Evolutionary conservation across 2,329 filamentous ascomycete species (phyloP).

Genomic region (Fusarium neocosmosporiellum): DNA sequence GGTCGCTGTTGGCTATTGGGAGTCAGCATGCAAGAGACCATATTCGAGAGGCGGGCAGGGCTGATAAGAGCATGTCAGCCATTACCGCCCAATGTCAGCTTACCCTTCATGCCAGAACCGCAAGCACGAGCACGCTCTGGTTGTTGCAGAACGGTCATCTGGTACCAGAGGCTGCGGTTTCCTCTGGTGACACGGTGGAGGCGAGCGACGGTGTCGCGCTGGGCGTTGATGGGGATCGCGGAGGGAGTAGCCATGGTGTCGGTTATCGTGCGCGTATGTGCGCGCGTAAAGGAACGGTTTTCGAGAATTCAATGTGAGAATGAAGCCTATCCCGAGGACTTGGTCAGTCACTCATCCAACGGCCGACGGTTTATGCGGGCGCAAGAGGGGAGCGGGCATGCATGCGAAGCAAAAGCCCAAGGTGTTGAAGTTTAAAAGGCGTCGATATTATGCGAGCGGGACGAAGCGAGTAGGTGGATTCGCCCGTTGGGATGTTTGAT

Average conservation of each 20-base stretch:
- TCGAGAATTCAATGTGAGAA: slow-evolving; percentile 9
- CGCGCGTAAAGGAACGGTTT: slow-evolving; percentile 21
- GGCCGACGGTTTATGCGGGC: slow-evolving; percentile 9
- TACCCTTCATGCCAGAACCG: slow-evolving; percentile 95
- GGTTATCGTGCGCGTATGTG: slow-evolving; percentile 18
- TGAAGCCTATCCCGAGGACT: slow-evolving; percentile 19
- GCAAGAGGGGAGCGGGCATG: slow-evolving; percentile 4
- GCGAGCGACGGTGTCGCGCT: slow-evolving; percentile 58
- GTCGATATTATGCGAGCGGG: slow-evolving; percentile 1
- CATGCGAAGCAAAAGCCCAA: slow-evolving; percentile 17
- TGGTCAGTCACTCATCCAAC: slow-evolving; percentile 21
- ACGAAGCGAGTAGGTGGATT: slow-evolving; percentile 8
- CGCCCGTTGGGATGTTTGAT: slow-evolving; percentile 12
- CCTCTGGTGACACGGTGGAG: slow-evolving; percentile 70
- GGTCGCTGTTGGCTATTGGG: slow-evolving; percentile 66
- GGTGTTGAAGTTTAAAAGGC: slow-evolving; percentile 12
- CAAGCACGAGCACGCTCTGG: slow-evolving; percentile 94
- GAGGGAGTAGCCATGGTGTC: slow-evolving; percentile 49
- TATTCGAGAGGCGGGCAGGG: background rate
- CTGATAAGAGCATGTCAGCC: background rate
- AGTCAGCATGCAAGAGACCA: slow-evolving; percentile 26
- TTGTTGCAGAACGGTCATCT: slow-evolving; percentile 89
- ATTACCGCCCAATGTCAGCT: slow-evolving; percentile 46
- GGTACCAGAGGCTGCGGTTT: slow-evolving; percentile 83
- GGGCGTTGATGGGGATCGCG: slow-evolving; percentile 42